These are phyloP conservation scores for Lagerstroemia speciosa DNA, from an alignment of 345 rosid species.

Conservation along the genomic window DNA sequence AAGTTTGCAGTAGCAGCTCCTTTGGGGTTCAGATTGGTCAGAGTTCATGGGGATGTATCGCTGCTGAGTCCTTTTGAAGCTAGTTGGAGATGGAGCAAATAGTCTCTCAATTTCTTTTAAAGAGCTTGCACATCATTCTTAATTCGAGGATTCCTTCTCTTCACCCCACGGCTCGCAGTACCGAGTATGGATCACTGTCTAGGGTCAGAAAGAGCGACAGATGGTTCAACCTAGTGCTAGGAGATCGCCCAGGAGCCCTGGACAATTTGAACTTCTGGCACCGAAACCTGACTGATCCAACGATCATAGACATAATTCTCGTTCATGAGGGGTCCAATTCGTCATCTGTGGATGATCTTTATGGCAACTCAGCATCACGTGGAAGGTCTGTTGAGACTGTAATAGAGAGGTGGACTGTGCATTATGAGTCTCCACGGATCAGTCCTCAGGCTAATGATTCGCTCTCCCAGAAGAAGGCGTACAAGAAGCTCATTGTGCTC, in stretches of 20 bases:
- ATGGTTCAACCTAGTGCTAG: slow-evolving; percentile 85
- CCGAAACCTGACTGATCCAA: slow-evolving; percentile 56
- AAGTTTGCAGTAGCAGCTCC: background rate
- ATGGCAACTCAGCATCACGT: slow-evolving; percentile 15
- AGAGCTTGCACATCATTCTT: slow-evolving; percentile 66
- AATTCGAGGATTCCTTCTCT: slow-evolving; percentile 75
- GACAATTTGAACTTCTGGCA: slow-evolving; percentile 74
- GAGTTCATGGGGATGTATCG: background rate
- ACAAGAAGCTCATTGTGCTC: slow-evolving; percentile 69
- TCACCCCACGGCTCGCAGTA: slow-evolving; percentile 29
- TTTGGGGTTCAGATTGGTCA: background rate
- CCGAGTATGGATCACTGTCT: slow-evolving; percentile 25
- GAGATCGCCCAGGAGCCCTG: slow-evolving; percentile 66
- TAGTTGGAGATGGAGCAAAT: slow-evolving; percentile 56
- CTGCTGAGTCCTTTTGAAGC: slow-evolving; percentile 14
- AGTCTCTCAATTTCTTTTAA: slow-evolving; percentile 62
- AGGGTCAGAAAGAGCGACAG: slow-evolving; percentile 61
- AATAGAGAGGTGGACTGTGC: slow-evolving; percentile 83
- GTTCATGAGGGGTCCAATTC: slow-evolving; percentile 36
- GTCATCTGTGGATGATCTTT: slow-evolving; percentile 26
- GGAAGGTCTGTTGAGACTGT: slow-evolving; percentile 45
- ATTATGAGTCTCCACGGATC: slow-evolving; percentile 47
- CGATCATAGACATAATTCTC: slow-evolving; percentile 76
- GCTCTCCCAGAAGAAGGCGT: slow-evolving; percentile 57
- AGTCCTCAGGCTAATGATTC: slow-evolving; percentile 37